Percentiles rank a stretch among this genome's conserved stretches.
phyloP scores from a whole-genome alignment of 2,329 filamentous ascomycete species.

The Raffaelea ambrosiae region DNA sequence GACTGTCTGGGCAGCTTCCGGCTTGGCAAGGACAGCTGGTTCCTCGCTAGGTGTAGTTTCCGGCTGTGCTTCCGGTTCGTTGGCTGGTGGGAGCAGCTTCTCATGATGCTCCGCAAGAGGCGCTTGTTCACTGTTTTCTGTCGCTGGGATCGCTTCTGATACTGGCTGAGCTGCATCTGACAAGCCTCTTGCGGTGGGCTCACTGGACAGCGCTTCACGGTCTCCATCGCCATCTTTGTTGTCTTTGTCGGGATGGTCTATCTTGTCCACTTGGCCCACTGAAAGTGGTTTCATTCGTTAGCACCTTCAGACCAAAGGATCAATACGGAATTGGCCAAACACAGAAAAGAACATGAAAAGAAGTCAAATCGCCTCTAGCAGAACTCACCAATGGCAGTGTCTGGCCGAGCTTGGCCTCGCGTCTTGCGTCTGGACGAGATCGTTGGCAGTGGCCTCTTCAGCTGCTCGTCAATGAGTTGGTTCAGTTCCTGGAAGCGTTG shows the following conservation, averaged over 20 bases:
- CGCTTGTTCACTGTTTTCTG: too few relatives aligned
- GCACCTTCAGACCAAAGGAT: too few relatives aligned
- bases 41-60: too few relatives aligned
- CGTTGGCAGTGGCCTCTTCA: constrained; percentile 23
- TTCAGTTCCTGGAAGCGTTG: constrained; percentile 29
- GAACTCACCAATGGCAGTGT: constrained; percentile 1
- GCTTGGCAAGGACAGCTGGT: too few relatives aligned
- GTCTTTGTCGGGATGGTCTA: background rate
- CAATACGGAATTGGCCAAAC: too few relatives aligned
- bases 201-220: background rate
- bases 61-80: too few relatives aligned
- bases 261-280: constrained; percentile 1
- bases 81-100: too few relatives aligned
- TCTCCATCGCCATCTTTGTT: constrained; percentile 6
- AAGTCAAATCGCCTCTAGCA: too few relatives aligned
- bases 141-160: too few relatives aligned
- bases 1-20: too few relatives aligned
- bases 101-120: background rate
- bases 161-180: too few relatives aligned
- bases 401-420: background rate
- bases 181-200: background rate
- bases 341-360: background rate
- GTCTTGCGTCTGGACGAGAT: constrained; percentile 17
- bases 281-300: too few relatives aligned
- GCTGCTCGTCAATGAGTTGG: constrained; percentile 31